Evolutionary conservation across 2,329 filamentous ascomycete genomes (phyloP), one percentile per base, ranked within the genome.

Genomic region (Neonectria faginata): DNA sequence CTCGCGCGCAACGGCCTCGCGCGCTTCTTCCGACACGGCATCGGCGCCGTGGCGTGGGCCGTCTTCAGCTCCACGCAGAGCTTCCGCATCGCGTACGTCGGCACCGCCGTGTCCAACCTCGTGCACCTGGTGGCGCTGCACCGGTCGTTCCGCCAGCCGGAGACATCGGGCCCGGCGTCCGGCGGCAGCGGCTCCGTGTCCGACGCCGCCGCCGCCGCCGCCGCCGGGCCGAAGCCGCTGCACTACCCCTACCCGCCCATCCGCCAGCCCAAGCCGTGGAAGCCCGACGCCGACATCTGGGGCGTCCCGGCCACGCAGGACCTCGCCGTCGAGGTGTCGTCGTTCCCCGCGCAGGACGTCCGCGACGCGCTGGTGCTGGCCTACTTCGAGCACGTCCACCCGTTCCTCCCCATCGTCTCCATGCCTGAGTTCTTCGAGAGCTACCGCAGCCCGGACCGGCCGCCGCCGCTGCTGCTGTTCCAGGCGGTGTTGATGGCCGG

Each of bases 201-300:
- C 12, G 70, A 58, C 0, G 64, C 57, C 2, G 48, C 50, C 1
- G 54, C 57, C 2, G 48, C 50, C 1, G 54, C 61, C 8, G 55
- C 64, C 0, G 29, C 33, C 33, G 14, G 33, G 12, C 5, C 31
- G 12, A 65, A 65, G 1, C 65, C 65, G 1, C 3, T 73, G 2
- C 71, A 73, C 44, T 73, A 73, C 16, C 71, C 71, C 0, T 74
- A 73, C 20, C 71, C 71, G 25, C 71, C 71, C 0, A 73, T 73
- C 22, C 59, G 71, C 3, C 70, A 71, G 8, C 50, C 64, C 5
- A 71, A 67, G 7, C 73, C 70, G 0, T 73, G 71, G 71, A 73
- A 73, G 25, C 71, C 71, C 0, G 64, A 60, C 11, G 50, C 65
- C 0, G 68, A 69, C 3, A 53, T 69, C 0, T 73, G 71, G 71